Evolutionary conservation across 108 stramenopile species (phyloP), one percentile per base, ranked within the genome.

Genomic region (Pseudonitzschia multiseries): DNA sequence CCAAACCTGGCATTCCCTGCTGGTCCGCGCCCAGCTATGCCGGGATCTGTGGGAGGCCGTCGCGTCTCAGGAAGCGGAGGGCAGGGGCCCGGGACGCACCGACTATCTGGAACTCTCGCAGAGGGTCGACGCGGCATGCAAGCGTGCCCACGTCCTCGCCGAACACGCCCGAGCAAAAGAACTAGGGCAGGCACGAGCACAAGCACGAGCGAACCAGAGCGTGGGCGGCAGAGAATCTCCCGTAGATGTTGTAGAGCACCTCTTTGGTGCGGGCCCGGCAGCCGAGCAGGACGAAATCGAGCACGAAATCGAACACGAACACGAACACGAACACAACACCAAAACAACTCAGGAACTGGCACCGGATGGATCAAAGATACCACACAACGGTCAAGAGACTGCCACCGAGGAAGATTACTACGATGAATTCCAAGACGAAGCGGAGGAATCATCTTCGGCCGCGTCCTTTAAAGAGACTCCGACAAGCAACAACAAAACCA

Each of bases 41-140:
- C 79, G 73, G 57, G 69, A 79, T 29, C 31, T 74, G 36, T 79
- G 68, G 72, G 28, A 74, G 46, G 18, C 40, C n/a, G 41, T 78
- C 24, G 44, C 32, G 57, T 14, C 24, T 18, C 3, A 5, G 12
- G 61, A 62, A n/a, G 10, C 57, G 29, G 36, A 33, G 1, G 61
- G 36, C 3, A 33, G n/a, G 12, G 54, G 26, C 2, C 22, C 22
- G 17, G 46, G 46, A 57, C 20, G 20, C 26, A 14, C n/a, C 42
- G 66, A 21, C 0, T 59, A 59, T n/a, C n/a, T 22, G 14, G 41
- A 59, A 41, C 29, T 78, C 66, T 40, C 72, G 9, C 40, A 76
- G 31, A 26, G 72, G 21, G 74, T 75, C 0, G 71, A 79, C 65
- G 28, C 28, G n/a, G 72, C 67, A 0, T 76, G 82, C 56, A 74